Evolutionary conservation across 805 yeast species (phyloP).

Genomic region (Yarrowia divulgata): DNA sequence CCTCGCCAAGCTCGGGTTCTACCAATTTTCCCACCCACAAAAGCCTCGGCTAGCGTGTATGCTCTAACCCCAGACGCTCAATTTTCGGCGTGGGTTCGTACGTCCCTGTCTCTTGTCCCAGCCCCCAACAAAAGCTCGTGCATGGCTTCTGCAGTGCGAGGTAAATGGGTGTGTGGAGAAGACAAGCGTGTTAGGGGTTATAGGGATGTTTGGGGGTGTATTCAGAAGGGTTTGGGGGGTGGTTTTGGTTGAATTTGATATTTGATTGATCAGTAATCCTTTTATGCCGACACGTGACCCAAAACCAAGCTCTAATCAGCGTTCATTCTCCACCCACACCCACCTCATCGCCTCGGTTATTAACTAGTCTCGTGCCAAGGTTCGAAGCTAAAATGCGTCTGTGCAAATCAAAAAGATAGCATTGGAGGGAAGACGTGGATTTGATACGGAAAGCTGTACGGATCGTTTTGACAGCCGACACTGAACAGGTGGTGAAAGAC

Average conservation of each 20-base stretch:
- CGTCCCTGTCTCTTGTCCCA: background rate
- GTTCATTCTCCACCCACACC: background rate
- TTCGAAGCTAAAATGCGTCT: conserved; percentile 19
- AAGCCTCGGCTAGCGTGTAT: background rate
- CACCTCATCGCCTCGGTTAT: conserved; percentile 14
- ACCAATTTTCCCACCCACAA: background rate
- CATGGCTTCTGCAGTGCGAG: conserved; percentile 18
- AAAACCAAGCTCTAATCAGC: no score
- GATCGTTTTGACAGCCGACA: no score
- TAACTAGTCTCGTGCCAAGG: conserved; percentile 36
- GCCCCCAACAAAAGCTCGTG: conserved; percentile 30
- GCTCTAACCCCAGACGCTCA: conserved; percentile 1
- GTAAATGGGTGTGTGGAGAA: conserved; percentile 24
- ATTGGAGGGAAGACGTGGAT: conserved; percentile 16
- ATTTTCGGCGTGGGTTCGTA: background rate
- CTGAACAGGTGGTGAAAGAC: no score
- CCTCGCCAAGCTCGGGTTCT: background rate
- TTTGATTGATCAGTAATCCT: no score
- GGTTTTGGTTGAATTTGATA: no score
- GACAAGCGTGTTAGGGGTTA: background rate
- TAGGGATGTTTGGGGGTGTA: background rate
- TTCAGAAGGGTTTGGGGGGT: background rate
- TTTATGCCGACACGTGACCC: no score
- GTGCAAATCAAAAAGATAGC: conserved; percentile 37
- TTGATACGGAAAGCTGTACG: no score